phyloP scores from a whole-genome alignment of 805 yeast species.

The Helenozyma rhizophorensis region DNA sequence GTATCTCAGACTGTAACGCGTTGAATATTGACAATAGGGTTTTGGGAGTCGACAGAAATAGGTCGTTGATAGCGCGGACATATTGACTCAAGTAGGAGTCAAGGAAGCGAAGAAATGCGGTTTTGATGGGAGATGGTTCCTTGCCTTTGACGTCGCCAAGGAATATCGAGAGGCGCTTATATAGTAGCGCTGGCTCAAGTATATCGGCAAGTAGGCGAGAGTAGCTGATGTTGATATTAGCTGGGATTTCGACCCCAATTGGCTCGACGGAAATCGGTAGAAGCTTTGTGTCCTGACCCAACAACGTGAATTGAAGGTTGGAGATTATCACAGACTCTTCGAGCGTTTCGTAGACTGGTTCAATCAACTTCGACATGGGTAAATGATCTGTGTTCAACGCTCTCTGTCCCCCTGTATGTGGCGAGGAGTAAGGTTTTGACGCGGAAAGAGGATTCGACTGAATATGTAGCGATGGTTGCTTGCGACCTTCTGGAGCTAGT shows the following conservation, averaged over 20 bases:
- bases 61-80: slow-evolving; percentile 29
- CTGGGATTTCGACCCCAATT: slow-evolving; percentile 42
- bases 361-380: slow-evolving; percentile 3
- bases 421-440: background rate
- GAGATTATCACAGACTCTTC: slow-evolving; percentile 34
- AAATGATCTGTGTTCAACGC: no score
- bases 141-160: slow-evolving; percentile 24
- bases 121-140: slow-evolving; percentile 49
- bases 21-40: slow-evolving; percentile 35
- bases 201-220: slow-evolving; percentile 52
- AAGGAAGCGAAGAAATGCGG: slow-evolving; percentile 54
- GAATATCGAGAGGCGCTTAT: slow-evolving; percentile 37
- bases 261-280: slow-evolving; percentile 41
- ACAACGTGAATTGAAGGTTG: slow-evolving; percentile 48
- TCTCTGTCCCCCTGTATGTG: no score
- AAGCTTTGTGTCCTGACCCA: slow-evolving; percentile 60
- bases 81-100: slow-evolving; percentile 35
- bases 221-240: slow-evolving; percentile 49
- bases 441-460: no score
- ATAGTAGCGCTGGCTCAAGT: slow-evolving; percentile 71
- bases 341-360: slow-evolving; percentile 3
- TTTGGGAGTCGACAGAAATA: slow-evolving; percentile 25
- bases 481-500: background rate
- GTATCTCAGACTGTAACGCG: slow-evolving; percentile 46
- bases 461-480: no score